These are phyloP conservation scores for Alternaria sp. DNA, from an alignment of 2,329 filamentous ascomycete species.

Conservation along the genomic window DNA sequence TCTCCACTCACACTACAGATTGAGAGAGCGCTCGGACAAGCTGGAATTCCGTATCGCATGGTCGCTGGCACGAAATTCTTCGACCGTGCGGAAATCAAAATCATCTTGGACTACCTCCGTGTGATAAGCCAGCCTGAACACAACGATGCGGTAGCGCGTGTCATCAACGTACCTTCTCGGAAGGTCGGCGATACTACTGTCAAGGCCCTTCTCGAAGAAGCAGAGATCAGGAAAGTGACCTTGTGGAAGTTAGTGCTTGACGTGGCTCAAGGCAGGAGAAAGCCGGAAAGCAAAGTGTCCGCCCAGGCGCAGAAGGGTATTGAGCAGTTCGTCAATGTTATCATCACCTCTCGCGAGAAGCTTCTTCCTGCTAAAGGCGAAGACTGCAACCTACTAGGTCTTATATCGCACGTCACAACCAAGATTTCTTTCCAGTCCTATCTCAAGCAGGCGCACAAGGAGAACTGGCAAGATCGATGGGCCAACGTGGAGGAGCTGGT, in stretches of 20 bases:
- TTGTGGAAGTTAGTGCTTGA: constrained; percentile 78
- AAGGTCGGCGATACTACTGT: constrained; percentile 82
- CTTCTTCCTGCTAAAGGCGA: constrained; percentile 54
- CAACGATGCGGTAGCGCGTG: constrained; percentile 81
- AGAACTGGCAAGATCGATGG: constrained; percentile 74
- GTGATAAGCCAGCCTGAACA: constrained; percentile 85
- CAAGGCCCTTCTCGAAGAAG: constrained; percentile 76
- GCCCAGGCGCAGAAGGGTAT: constrained; percentile 64
- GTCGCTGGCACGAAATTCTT: constrained; percentile 91
- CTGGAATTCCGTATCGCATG: constrained; percentile 89
- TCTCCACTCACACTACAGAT: constrained; percentile 84
- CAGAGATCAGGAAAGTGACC: constrained; percentile 70
- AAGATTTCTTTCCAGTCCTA: constrained; percentile 77
- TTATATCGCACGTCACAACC: constrained; percentile 65
- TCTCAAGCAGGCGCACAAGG: constrained; percentile 71
- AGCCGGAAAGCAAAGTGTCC: constrained; percentile 61
- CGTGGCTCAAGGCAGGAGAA: constrained; percentile 59
- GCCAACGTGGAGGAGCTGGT: constrained; percentile 90
- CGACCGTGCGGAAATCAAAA: constrained; percentile 86
- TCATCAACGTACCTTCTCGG: constrained; percentile 84
- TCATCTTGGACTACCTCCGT: constrained; percentile 85
- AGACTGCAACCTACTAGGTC: constrained; percentile 50
- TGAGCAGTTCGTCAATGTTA: constrained; percentile 64
- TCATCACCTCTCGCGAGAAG: constrained; percentile 64
- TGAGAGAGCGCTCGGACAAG: constrained; percentile 79